Percentiles rank a stretch among this genome's conserved stretches.
These are phyloP conservation scores for Rhamnella rubrinervis DNA, from an alignment of 331 rosid species.

Conservation along the genomic window DNA sequence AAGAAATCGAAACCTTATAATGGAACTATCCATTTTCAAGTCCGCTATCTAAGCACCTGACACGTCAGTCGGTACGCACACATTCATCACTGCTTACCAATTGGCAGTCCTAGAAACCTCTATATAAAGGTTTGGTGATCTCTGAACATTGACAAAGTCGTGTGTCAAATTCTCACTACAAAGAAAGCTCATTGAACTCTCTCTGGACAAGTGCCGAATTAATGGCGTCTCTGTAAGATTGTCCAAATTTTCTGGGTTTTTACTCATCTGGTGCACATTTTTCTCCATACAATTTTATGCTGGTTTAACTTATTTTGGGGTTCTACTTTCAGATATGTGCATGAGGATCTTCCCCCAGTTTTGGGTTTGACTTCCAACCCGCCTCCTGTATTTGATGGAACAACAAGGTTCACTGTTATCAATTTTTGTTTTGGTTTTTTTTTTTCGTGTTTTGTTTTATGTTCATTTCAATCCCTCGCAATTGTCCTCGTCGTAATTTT, in stretches of 20 bases:
- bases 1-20: neutral
- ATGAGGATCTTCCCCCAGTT: slow-evolving; percentile 40
- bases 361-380: slow-evolving; percentile 56
- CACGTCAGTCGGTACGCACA: neutral
- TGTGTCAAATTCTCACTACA: neutral
- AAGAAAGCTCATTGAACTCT: too few relatives aligned
- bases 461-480: neutral
- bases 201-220: neutral
- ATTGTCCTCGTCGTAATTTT: neutral
- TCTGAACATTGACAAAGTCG: neutral
- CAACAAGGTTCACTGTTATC: slow-evolving; percentile 56
- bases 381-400: slow-evolving; percentile 84
- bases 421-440: neutral
- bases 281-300: neutral
- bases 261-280: neutral
- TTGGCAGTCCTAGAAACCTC: neutral
- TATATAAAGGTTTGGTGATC: neutral
- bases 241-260: neutral
- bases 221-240: slow-evolving; percentile 48
- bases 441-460: neutral
- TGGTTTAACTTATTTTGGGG: neutral
- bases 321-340: slow-evolving; percentile 18
- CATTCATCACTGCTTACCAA: slow-evolving; percentile 25
- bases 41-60: too few relatives aligned
- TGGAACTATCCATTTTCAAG: neutral